These are phyloP conservation scores for Ceratocystis papillata DNA, from an alignment of 2,329 filamentous ascomycete genomes.

Conservation along the genomic window DNA sequence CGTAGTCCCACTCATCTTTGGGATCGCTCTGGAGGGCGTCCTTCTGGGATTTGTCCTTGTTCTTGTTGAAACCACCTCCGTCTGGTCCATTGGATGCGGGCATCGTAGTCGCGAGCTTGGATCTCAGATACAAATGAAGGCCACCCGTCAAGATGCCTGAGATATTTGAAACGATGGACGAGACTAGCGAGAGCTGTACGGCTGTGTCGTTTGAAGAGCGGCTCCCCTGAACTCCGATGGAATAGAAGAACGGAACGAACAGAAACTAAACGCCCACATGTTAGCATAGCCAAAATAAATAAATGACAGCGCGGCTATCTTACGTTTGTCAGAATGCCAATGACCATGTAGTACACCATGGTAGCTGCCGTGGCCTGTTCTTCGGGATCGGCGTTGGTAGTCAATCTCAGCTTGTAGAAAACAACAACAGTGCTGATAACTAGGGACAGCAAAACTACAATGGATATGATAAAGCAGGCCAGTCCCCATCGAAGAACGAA, in stretches of 20 bases:
- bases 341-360: constrained; percentile 56
- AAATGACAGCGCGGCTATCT: constrained; percentile 28
- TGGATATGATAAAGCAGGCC: constrained; percentile 45
- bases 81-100: neutral
- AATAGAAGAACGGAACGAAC: constrained; percentile 54
- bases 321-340: constrained; percentile 49
- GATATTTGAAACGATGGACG: constrained; percentile 54
- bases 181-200: constrained; percentile 48
- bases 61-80: neutral
- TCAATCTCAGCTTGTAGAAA: constrained; percentile 41
- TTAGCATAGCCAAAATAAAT: neutral
- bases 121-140: constrained; percentile 56
- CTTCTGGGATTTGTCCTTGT: neutral
- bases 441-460: constrained; percentile 41
- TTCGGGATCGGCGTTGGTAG: constrained; percentile 43
- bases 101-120: constrained; percentile 42
- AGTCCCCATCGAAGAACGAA: constrained; percentile 52
- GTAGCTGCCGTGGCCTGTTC: constrained; percentile 55
- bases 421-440: constrained; percentile 43
- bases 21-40: neutral
- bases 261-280: constrained; percentile 36
- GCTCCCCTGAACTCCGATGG: constrained; percentile 38
- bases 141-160: constrained; percentile 55
- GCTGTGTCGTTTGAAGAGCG: constrained; percentile 33
- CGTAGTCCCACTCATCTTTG: neutral